Evolutionary conservation across 306 rosid genomes (phyloP), one percentile per base, ranked within the genome.

Genomic region (Quercus bicolor): DNA sequence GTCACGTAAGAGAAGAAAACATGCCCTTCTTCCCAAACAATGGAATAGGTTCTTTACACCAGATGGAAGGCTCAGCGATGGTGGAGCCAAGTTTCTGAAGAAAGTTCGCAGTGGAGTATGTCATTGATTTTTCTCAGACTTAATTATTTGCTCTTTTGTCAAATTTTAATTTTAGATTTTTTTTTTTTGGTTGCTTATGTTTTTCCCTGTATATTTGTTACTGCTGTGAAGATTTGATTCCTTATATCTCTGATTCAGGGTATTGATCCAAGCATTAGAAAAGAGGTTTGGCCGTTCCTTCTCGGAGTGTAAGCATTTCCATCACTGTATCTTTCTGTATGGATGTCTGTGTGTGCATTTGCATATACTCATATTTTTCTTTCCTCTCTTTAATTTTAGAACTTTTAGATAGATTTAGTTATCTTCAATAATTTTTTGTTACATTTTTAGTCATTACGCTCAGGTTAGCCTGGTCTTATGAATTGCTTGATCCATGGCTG

Each of bases 51-150:
- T 93, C 84, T 93, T 90, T 77, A 82, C 96, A 26, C 89, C 85
- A 19, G 98, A 96, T 24, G 99, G 99, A 66, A 93, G 77, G 72
- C 87, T 96, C 9, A 90, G 91, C 0, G 98, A 93, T 77, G 94
- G 98, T 40, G 99, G 99, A 77, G 84, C 85, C 11, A 96, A 90
- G 83, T 85, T 96, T 82, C 81, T 96, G 86, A 93, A 91, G 77
- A 96, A 91, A 85, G 98, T 96, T 89, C 97, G 99, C 82, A 89
- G 99, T 75, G 94, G 98, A 84, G 99, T 96, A 81, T 89, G 98
- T 90, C 77, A 29, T 81, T 23, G 3, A 4, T 76, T 51, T n/a
- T 79, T 33, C 51, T 31, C n/a, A 18, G 34, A 74, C 77, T 70
- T 19, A 24, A 61, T 23, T 53, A n/a, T 19, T 51, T 82, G 54